Percentiles rank a stretch among this genome's conserved stretches.
Evolutionary conservation across 768 basidiomycete species (phyloP).

Genomic region (Hygrocybe punicea): DNA sequence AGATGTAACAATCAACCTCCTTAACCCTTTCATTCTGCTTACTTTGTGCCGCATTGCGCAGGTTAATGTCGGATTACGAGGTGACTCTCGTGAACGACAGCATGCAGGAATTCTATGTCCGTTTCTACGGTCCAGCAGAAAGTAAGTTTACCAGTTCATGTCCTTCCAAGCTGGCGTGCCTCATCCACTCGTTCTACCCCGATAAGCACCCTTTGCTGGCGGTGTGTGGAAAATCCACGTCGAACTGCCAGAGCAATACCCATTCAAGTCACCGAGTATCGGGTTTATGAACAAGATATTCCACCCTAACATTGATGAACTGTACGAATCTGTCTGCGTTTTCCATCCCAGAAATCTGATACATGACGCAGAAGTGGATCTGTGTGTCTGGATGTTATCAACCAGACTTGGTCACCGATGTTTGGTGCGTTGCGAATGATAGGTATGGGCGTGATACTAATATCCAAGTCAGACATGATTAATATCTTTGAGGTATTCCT

Average conservation of each 20-base stretch:
- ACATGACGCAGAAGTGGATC: constrained; percentile 75
- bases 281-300: constrained; percentile 99
- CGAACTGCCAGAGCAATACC: constrained; percentile 96
- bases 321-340: constrained; percentile 53
- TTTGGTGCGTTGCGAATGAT: constrained; percentile 63
- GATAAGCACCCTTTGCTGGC: constrained; percentile 88
- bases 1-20: constrained; percentile 59
- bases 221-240: constrained; percentile 99
- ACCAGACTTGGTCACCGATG: constrained; percentile 99
- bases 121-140: constrained; percentile 90
- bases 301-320: constrained; percentile 98
- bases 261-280: constrained; percentile 97
- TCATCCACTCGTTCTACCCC: constrained; percentile 6
- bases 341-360: constrained; percentile 6
- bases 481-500: constrained; percentile 99
- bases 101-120: constrained; percentile 99
- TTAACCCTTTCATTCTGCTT: neutral
- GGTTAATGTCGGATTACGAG: constrained; percentile 98
- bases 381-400: constrained; percentile 97
- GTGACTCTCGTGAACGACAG: constrained; percentile 96
- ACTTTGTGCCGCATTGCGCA: constrained; percentile 29
- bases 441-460: neutral
- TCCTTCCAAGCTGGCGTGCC: neutral
- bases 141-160: constrained; percentile 53
- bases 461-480: constrained; percentile 75